A percentile compares a stretch with the other conserved stretches of the same genome.
phyloP scores from a whole-genome alignment of 768 basidiomycete species.

The Podaxis mareebaensis region DNA sequence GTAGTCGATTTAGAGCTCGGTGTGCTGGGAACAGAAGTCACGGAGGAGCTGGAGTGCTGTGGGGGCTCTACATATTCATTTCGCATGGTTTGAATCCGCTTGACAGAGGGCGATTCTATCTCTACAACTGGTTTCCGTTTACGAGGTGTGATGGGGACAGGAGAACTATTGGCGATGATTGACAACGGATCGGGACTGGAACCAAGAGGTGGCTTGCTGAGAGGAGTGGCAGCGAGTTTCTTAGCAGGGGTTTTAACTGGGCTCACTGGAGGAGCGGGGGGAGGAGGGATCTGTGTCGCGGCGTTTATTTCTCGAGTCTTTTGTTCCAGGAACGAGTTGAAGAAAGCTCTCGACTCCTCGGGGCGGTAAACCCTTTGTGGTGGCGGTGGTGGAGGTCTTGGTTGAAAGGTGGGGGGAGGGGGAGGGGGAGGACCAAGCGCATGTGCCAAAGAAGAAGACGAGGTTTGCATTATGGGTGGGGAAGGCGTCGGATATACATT shows the following conservation, averaged over 20 bases:
- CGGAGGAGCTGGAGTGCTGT: conserved; percentile 20
- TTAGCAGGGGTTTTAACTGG: conserved; percentile 16
- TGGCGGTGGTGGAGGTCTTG: conserved; percentile 18
- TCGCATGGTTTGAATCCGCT: conserved; percentile 46
- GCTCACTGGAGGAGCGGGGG: conserved; percentile 22
- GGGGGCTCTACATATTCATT: conserved; percentile 16
- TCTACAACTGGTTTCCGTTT: conserved; percentile 70
- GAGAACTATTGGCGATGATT: conserved; percentile 31
- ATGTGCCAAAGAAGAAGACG: conserved; percentile 74
- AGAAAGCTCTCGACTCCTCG: conserved; percentile 63
- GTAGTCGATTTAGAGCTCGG: conserved; percentile 31
- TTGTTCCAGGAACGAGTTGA: conserved; percentile 64
- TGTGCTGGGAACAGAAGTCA: conserved; percentile 26
- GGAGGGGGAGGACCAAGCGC: conserved; percentile 51
- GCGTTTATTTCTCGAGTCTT: conserved; percentile 46
- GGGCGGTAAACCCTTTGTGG: conserved; percentile 42
- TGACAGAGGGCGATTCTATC: conserved; percentile 61
- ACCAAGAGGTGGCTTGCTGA: conserved; percentile 24
- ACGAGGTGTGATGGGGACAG: conserved; percentile 51
- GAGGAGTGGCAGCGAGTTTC: conserved; percentile 17
- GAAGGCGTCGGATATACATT: conserved; percentile 71
- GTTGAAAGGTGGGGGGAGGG: conserved; percentile 16
- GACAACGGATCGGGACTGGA: conserved; percentile 63
- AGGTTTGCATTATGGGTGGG: conserved; percentile 60
- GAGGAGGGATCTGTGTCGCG: conserved; percentile 21